Percentiles rank a stretch among this genome's conserved stretches.
phyloP scores from a whole-genome alignment of 345 rosid genomes.

The Melastoma malabathricum region DNA sequence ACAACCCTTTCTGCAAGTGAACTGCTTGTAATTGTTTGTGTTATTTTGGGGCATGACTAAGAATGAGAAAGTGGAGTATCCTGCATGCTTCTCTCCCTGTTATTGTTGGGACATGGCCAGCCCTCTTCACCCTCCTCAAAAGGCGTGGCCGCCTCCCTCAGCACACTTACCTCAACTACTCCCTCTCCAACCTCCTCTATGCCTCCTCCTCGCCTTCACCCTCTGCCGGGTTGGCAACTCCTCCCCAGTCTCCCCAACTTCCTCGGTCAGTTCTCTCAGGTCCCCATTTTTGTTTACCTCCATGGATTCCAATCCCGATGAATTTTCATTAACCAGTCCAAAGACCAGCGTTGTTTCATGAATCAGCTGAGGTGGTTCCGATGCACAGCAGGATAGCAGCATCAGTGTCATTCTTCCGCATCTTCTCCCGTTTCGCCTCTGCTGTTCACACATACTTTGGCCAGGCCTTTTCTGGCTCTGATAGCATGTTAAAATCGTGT shows the following conservation, averaged over 20 bases:
- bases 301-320: no score
- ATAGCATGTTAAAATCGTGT: no score
- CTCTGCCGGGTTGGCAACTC: constrained; percentile 47
- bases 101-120: constrained; percentile 84
- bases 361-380: not conserved
- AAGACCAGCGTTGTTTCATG: not conserved
- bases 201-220: constrained; percentile 59
- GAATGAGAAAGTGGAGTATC: constrained; percentile 67
- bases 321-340: not conserved
- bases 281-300: constrained; percentile 7
- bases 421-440: constrained; percentile 25
- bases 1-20: no score
- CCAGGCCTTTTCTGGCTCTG: no score
- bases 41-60: constrained; percentile 1
- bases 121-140: constrained; percentile 57
- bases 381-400: constrained; percentile 43
- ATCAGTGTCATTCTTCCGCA: constrained; percentile 27
- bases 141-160: constrained; percentile 83
- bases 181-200: constrained; percentile 51
- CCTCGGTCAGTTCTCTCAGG: constrained; percentile 46
- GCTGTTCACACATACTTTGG: constrained; percentile 75
- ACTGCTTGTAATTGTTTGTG: no score
- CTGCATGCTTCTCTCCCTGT: constrained; percentile 52
- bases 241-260: constrained; percentile 31
- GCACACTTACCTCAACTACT: constrained; percentile 76